Evolutionary conservation across 768 basidiomycete species (phyloP), one percentile per base, ranked within the genome.

Genomic region (Trametes cinnabarina): DNA sequence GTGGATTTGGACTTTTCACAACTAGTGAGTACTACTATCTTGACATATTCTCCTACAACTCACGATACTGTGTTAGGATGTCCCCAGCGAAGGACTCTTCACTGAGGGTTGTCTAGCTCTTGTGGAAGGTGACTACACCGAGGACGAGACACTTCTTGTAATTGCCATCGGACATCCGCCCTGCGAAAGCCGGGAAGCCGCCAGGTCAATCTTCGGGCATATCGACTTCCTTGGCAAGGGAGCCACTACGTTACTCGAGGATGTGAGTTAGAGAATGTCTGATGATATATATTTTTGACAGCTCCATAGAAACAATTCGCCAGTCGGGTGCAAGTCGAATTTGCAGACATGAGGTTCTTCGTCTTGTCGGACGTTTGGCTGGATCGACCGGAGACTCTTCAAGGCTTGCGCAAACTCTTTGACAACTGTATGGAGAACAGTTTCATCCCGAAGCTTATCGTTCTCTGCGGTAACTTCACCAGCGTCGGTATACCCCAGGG

Each of bases 211-310:
- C 63, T 97, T 92, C 68, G 97, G 95, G 0, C 97, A 98, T 68
- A 87, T 98, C 28, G 97, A 99, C 71, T 97, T 98, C 68, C 81
- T 98, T 11, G 97, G 97, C n/a, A 86, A 90, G 65, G 97, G 97
- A 2, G 85, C 92, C 3, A 90, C 94, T 1, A 93, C 95, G 2
- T 72, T 94, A 20, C 74, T 90, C 5, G 95, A 98, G 76, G 97
- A 98, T 71, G 96, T 95, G 66, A 52, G 85, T 72, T 47, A 4
- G 20, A 11, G n/a, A n/a, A 17, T 20, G 40, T 3, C 35, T 14
- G 11, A 22, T 10, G 34, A 22, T 11, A 55, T 12, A n/a, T 25
- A 3, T 39, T 15, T 14, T 17, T 56, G 25, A 35, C n/a, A 56
- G 51, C 48, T 5, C 10, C 42, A 11, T 63, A 92, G 90, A 75